Evolutionary conservation across 805 yeast species (phyloP).

Genomic region (Myxozyma mucilagina): DNA sequence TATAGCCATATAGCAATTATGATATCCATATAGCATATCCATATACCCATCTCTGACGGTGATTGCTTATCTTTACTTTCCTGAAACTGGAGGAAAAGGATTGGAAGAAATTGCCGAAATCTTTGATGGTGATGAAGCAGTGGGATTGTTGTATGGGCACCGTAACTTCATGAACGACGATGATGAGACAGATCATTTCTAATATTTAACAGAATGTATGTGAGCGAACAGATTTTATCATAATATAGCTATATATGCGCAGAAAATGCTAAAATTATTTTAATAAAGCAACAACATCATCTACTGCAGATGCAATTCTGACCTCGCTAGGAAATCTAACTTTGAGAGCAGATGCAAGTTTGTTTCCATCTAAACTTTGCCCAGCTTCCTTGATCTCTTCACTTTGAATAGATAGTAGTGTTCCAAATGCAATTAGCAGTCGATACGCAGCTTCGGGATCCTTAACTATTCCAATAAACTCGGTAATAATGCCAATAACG

Average conservation of each 20-base stretch:
- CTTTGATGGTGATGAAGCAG: slow-evolving; percentile 41
- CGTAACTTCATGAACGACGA: background rate
- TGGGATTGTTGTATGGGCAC: background rate
- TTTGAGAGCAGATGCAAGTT: slow-evolving; percentile 6
- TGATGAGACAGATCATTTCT: background rate
- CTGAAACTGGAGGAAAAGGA: slow-evolving; percentile 47
- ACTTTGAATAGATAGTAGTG: slow-evolving; percentile 42
- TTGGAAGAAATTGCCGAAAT: slow-evolving; percentile 49
- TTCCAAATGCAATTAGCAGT: slow-evolving; percentile 62
- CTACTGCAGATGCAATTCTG: slow-evolving; percentile 15
- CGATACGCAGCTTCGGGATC: slow-evolving; percentile 72
- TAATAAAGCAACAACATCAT: slow-evolving; percentile 9
- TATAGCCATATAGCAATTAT: no score
- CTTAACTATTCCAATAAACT: slow-evolving; percentile 39
- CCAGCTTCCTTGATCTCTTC: slow-evolving; percentile 19
- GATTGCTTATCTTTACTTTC: slow-evolving; percentile 36
- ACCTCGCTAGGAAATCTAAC: slow-evolving; percentile 7
- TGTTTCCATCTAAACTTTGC: slow-evolving; percentile 21
- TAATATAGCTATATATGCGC: background rate
- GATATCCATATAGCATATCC: no score
- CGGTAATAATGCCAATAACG: slow-evolving; percentile 39
- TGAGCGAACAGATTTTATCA: background rate
- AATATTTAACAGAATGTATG: background rate
- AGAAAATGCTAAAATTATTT: background rate
- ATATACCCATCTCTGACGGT: no score